Evolutionary conservation across 768 basidiomycete species (phyloP).

Genomic region (Lentinula lateritia): DNA sequence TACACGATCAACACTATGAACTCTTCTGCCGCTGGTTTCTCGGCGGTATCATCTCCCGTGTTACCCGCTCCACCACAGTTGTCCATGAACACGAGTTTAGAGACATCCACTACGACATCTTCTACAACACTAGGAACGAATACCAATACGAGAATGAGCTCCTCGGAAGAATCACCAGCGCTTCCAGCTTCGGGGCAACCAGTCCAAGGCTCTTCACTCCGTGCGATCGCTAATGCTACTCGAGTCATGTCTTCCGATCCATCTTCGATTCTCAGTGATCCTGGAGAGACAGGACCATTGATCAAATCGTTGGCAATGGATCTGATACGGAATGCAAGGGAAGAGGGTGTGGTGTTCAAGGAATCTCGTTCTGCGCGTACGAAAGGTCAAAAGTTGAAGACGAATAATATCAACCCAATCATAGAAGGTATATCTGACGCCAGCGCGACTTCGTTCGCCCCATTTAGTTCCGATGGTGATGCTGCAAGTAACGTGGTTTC

Average conservation of each 20-base stretch:
- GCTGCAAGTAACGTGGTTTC: not conserved
- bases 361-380: constrained; percentile 10
- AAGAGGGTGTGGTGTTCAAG: constrained; percentile 46
- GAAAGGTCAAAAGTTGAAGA: constrained; percentile 2
- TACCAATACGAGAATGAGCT: not conserved
- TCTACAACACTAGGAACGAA: not conserved
- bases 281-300: constrained; percentile 54
- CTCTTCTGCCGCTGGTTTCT: constrained; percentile 1
- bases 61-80: constrained; percentile 3
- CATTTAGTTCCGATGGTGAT: not conserved
- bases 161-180: constrained; percentile 8
- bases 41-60: not conserved
- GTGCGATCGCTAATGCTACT: constrained; percentile 77
- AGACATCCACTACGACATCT: not conserved
- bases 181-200: constrained; percentile 5
- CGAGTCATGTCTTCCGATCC: constrained; percentile 81
- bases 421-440: not conserved
- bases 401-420: not conserved
- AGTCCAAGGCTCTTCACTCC: constrained; percentile 60
- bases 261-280: constrained; percentile 66
- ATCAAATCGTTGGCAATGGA: constrained; percentile 60
- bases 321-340: constrained; percentile 63
- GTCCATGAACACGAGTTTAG: not conserved
- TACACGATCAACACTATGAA: not conserved
- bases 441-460: not conserved